phyloP scores from a whole-genome alignment of 2,329 filamentous ascomycete species.

The Aspergillus tubingensis region DNA sequence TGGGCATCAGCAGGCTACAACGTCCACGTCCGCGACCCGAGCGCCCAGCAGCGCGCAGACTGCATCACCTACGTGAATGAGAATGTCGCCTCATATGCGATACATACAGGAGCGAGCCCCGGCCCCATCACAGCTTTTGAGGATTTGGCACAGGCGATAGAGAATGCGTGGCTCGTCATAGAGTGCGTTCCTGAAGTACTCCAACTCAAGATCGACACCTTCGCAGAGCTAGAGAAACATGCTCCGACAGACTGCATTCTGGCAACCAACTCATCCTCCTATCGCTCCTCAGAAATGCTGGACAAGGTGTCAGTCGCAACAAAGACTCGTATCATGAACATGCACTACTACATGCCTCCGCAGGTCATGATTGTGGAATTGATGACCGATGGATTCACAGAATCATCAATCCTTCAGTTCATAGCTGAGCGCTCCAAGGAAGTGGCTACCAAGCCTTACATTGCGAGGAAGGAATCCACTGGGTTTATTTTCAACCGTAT shows the following conservation, averaged over 20 bases:
- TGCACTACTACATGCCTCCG: constrained; percentile 57
- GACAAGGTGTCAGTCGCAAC: constrained; percentile 42
- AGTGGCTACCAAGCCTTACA: constrained; percentile 46
- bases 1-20: constrained; percentile 38
- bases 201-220: constrained; percentile 51
- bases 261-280: constrained; percentile 56
- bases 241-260: constrained; percentile 52
- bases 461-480: constrained; percentile 52
- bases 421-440: constrained; percentile 44
- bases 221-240: constrained; percentile 48
- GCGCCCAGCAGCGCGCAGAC: constrained; percentile 31
- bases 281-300: constrained; percentile 52
- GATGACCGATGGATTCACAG: constrained; percentile 53
- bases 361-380: constrained; percentile 52
- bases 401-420: constrained; percentile 50
- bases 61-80: constrained; percentile 38
- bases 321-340: constrained; percentile 50
- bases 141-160: constrained; percentile 35
- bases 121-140: not conserved
- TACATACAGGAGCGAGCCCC: constrained; percentile 18
- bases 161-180: constrained; percentile 55
- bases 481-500: constrained; percentile 59
- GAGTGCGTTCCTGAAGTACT: constrained; percentile 57
- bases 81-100: constrained; percentile 35
- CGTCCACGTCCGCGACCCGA: constrained; percentile 34